phyloP scores from a whole-genome alignment of 306 rosid genomes.

The Potentilla sterilis region DNA sequence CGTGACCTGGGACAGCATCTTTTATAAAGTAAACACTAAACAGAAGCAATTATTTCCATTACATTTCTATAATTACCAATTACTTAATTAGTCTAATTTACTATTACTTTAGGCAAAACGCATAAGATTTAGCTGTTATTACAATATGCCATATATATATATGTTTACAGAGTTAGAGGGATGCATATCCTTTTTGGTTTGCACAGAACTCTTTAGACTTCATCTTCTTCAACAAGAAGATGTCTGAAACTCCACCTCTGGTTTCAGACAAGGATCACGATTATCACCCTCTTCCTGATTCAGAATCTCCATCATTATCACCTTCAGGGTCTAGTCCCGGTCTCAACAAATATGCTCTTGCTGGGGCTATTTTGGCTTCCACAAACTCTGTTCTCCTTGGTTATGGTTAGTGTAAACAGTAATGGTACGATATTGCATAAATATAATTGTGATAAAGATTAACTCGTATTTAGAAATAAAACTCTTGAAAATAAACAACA shows the following conservation, averaged over 20 bases:
- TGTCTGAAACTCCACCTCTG: neutral
- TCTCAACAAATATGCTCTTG: constrained; percentile 43
- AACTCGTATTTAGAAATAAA: too few species aligned
- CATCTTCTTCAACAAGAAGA: neutral
- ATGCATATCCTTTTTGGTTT: neutral
- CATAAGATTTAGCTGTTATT: neutral
- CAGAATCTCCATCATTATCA: constrained; percentile 4
- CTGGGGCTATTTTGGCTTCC: constrained; percentile 45
- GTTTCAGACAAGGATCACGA: neutral
- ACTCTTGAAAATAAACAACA: too few species aligned
- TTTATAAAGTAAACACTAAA: neutral
- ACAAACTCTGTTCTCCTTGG: constrained; percentile 46
- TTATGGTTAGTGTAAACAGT: too few species aligned
- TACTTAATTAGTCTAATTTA: neutral
- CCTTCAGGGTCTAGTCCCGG: neutral
- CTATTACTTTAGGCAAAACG: neutral
- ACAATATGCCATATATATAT: neutral
- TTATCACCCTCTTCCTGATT: constrained; percentile 16
- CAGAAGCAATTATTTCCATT: neutral
- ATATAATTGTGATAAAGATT: too few species aligned
- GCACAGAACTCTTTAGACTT: neutral
- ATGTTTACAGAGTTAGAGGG: neutral
- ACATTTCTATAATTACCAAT: neutral
- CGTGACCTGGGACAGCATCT: neutral
- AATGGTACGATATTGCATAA: too few species aligned